Conservation (phyloP, 345 rosid species). For the Linum lewisii region DNA sequence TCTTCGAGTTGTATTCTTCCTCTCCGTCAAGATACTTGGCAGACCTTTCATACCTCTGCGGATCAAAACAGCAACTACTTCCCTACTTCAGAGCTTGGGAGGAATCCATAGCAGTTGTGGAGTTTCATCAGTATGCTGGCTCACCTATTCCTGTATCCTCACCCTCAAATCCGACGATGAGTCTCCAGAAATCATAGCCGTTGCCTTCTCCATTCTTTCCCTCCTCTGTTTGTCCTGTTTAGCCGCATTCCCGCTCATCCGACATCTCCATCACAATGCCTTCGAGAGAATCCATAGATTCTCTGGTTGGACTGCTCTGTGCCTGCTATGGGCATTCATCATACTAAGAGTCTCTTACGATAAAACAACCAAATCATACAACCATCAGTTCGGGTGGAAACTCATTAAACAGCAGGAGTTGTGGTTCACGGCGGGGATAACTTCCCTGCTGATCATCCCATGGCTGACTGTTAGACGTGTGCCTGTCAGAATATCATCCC, state of each 20-base stretch:
- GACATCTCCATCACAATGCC: slow-evolving; percentile 72
- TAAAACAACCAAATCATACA: slow-evolving; percentile 43
- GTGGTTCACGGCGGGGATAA: slow-evolving; percentile 62
- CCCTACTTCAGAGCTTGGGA: background rate
- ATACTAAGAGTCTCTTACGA: slow-evolving; percentile 51
- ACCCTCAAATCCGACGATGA: background rate
- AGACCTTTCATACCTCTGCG: background rate
- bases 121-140: background rate
- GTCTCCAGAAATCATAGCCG: background rate
- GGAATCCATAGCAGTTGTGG: background rate
- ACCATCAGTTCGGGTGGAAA: slow-evolving; percentile 30
- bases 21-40: background rate
- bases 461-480: slow-evolving; percentile 73
- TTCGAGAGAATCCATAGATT: slow-evolving; percentile 69
- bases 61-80: background rate
- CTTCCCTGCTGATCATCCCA: slow-evolving; percentile 45
- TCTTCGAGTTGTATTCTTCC: background rate
- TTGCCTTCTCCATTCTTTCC: background rate
- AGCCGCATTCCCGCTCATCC: slow-evolving; percentile 38
- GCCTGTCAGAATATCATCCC: slow-evolving; percentile 37
- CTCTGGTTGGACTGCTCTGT: slow-evolving; percentile 63
- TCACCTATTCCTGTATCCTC: background rate
- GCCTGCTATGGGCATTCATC: slow-evolving; percentile 61
- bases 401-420: slow-evolving; percentile 50
- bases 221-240: background rate